Evolutionary conservation across 176 grass and related monocot genomes (phyloP).

Genomic region (Elymus sibiricus): DNA sequence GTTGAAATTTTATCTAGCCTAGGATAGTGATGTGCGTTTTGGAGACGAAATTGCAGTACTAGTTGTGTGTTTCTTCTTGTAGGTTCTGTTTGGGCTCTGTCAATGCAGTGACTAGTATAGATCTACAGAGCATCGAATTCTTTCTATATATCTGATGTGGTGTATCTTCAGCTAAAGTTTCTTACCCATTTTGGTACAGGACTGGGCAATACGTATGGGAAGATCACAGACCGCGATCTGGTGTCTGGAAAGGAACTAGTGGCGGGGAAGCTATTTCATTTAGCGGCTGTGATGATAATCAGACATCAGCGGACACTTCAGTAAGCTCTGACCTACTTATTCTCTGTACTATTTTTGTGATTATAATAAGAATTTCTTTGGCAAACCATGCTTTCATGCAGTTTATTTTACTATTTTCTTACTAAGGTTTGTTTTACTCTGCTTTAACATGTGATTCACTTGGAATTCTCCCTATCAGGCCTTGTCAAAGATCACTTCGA

Average conservation of each 20-base stretch:
- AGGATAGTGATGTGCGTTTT: slow-evolving; percentile 4
- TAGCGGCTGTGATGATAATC: slow-evolving; percentile 89
- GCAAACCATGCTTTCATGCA: neutral
- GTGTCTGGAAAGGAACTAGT: slow-evolving; percentile 94
- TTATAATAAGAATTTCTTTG: neutral
- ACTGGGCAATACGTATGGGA: slow-evolving; percentile 86
- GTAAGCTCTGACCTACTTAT: slow-evolving; percentile 43
- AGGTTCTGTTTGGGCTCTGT: neutral
- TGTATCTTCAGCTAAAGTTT: neutral
- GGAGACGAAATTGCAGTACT: neutral
- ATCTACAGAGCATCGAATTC: neutral
- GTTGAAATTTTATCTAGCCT: neutral
- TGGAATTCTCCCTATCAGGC: slow-evolving; percentile 51
- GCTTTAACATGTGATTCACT: slow-evolving; percentile 8
- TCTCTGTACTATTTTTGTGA: neutral
- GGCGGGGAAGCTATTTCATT: slow-evolving; percentile 97
- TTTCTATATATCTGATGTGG: neutral
- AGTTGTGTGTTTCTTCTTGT: neutral
- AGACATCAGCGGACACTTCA: slow-evolving; percentile 97
- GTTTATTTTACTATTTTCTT: neutral
- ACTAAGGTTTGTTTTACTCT: neutral
- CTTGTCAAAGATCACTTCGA: slow-evolving; percentile 89
- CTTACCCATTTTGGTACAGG: slow-evolving; percentile 44
- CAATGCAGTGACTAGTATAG: slow-evolving; percentile 15
- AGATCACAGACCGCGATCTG: slow-evolving; percentile 88